Percentiles rank a stretch among this genome's conserved stretches.
These are phyloP conservation scores for Piromyces sp. DNA, from an alignment of 192 early-diverging fungal species.

Conservation along the genomic window DNA sequence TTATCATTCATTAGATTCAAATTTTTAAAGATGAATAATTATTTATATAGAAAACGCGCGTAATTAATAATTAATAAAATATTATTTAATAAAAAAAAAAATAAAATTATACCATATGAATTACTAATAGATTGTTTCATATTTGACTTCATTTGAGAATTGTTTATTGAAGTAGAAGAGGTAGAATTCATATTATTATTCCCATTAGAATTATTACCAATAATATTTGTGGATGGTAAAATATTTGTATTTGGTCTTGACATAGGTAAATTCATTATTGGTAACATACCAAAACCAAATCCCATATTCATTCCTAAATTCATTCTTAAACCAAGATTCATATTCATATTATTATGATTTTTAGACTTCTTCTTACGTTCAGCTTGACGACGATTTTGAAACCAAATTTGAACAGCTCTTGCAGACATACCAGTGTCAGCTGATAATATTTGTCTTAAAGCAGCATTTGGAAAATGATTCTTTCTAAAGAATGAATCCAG, in stretches of 20 bases:
- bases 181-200: neutral
- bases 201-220: neutral
- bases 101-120: no score
- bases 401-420: conserved; percentile 66
- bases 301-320: neutral
- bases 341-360: neutral
- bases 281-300: neutral
- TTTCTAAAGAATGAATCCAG: conserved; percentile 20
- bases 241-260: neutral
- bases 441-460: conserved; percentile 41
- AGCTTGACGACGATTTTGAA: conserved; percentile 47
- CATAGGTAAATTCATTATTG: neutral
- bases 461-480: conserved; percentile 49
- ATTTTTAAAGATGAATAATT: no score
- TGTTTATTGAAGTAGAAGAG: no score
- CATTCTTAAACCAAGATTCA: neutral
- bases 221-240: neutral
- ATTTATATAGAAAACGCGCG: no score
- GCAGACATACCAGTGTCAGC: conserved; percentile 49
- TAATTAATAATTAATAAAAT: no score
- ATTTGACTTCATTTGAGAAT: no score
- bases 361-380: neutral
- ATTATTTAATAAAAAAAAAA: no score
- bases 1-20: no score
- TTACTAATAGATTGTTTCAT: no score